Evolutionary conservation across 2,329 filamentous ascomycete genomes (phyloP), one percentile per base, ranked within the genome.

Genomic region (Colletotrichum sp.): DNA sequence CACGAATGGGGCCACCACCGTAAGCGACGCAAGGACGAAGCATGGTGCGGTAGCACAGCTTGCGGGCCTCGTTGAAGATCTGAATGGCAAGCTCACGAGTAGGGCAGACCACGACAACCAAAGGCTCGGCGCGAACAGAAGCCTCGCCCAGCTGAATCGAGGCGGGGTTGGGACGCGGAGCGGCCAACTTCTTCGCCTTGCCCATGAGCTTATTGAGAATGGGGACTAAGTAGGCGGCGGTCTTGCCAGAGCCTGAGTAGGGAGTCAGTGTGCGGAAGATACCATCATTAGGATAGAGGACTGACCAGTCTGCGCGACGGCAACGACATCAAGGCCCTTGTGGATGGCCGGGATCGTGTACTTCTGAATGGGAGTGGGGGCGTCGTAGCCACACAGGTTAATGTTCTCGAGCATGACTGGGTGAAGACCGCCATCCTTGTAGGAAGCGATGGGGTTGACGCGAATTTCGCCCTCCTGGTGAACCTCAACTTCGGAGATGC

Each of bases 1-100:
- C 90, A 3, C 85, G 84, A n/a, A 92, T 81, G 0, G 95, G 95
- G 8, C 92, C 92, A 78, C 97, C 97, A 66, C 97, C 97, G 79
- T 99, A 99, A 34, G 94, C 89, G 59, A 98, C 95, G 79, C 94
- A 96, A 28, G 97, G 96, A 55, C 97, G 95, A 74, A 99, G 90
- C 95, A 98, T 98, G 5, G 95, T 96, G 2, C 97, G 93, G 81
- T 99, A 99, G 83, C 96, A 98, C 65, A 99, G 92, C 80, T 96
- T 95, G 77, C 97, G 94, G 30, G 95, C 93, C 83, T 99, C 96
- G 78, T 98, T 95, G 85, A 98, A 99, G 79, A 99, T 98, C 82
- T 99, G 97, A 4, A 96, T 94, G 0, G 96, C 95, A 7, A 99
- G 87, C 88, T 99, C 97, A 44, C 97, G 94, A 70, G 95, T 97